Percentiles rank a stretch among this genome's conserved stretches.
Evolutionary conservation across 768 basidiomycete species (phyloP).

Genomic region (Scleroderma citrinum): DNA sequence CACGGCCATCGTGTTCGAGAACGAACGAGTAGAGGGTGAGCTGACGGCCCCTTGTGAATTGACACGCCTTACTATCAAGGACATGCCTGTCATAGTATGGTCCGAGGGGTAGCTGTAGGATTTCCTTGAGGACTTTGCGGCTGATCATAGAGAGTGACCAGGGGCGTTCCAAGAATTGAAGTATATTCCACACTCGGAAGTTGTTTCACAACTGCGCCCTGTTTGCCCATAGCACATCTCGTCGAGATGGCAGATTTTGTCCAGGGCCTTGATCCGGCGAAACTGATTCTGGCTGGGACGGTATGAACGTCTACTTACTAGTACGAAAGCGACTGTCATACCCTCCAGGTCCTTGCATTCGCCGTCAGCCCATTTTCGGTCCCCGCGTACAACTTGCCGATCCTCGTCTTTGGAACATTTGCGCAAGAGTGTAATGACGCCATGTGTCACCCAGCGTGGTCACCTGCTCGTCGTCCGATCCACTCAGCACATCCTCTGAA

Average conservation of each 20-base stretch:
- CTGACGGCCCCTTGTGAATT: conserved; percentile 2
- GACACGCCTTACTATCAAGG: conserved; percentile 16
- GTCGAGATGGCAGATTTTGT: conserved; percentile 53
- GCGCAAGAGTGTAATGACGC: conserved; percentile 66
- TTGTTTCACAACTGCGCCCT: no score
- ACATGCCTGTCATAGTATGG: conserved; percentile 25
- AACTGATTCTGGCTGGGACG: conserved; percentile 57
- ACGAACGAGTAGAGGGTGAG: conserved; percentile 26
- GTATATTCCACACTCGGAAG: no score
- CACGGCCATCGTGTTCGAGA: conserved; percentile 19
- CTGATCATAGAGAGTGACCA: no score
- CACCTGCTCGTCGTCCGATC: no score
- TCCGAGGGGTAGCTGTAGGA: conserved; percentile 24
- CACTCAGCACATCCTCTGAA: no score
- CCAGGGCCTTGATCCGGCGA: conserved; percentile 66
- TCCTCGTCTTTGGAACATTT: conserved; percentile 74
- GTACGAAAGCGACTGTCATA: neutral
- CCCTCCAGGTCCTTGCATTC: conserved; percentile 54
- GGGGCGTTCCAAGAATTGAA: no score
- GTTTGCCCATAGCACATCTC: neutral
- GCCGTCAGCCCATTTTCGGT: conserved; percentile 46
- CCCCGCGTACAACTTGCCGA: conserved; percentile 74
- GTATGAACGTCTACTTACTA: conserved; percentile 34
- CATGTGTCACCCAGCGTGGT: no score
- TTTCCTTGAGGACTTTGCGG: conserved; percentile 13